Evolutionary conservation across 1,284 basidiomycete genomes (phyloP).

Genomic region (Rhodotorula sp.): DNA sequence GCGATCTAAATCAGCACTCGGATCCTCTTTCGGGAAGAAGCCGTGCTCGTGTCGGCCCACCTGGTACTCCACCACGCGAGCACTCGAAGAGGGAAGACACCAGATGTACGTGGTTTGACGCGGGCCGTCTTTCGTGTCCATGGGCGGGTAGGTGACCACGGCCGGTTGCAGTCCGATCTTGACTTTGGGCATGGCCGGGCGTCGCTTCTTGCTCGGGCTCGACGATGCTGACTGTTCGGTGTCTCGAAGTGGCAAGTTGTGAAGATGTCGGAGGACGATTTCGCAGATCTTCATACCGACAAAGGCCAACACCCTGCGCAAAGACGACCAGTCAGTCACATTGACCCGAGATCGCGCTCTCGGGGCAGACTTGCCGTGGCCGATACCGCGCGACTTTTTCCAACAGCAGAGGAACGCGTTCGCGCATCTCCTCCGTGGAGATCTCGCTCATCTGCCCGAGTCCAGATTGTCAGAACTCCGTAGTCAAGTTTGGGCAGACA

Average conservation of each 20-base stretch:
- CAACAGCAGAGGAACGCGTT: constrained; percentile 58
- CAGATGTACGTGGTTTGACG: constrained; percentile 19
- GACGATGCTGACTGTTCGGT: neutral
- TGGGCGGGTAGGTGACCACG: neutral
- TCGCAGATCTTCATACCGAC: constrained; percentile 71
- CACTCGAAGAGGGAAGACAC: constrained; percentile 27
- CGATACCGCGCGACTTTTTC: constrained; percentile 59
- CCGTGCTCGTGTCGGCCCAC: neutral
- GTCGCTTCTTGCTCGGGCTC: constrained; percentile 1
- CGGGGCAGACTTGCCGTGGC: constrained; percentile 58
- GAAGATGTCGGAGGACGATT: constrained; percentile 40
- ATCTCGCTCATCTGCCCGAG: constrained; percentile 58
- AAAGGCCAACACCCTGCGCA: constrained; percentile 50
- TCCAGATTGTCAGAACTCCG: too few species aligned
- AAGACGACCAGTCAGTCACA: too few species aligned
- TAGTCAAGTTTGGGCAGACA: too few species aligned
- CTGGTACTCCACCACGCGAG: constrained; percentile 31
- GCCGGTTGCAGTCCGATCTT: constrained; percentile 27
- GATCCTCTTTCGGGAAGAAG: too few species aligned
- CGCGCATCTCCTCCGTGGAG: constrained; percentile 57
- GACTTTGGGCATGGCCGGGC: constrained; percentile 31
- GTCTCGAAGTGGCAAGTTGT: neutral
- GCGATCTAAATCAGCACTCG: too few species aligned
- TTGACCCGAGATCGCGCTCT: neutral
- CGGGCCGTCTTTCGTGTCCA: neutral